These are phyloP conservation scores for Debaryomyces castellii DNA, from an alignment of 805 yeast species.

Conservation along the genomic window DNA sequence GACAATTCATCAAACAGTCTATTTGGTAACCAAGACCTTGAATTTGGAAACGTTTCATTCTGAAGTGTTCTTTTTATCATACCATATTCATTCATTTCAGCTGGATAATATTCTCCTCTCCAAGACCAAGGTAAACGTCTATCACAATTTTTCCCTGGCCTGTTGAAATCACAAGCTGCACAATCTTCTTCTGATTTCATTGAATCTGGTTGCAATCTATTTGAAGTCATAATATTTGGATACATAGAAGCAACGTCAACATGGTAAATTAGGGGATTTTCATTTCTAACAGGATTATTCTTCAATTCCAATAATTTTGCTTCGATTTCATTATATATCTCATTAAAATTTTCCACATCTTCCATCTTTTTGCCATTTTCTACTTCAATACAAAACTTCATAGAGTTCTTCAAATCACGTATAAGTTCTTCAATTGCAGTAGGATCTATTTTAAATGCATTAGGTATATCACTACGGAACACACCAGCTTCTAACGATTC, in stretches of 20 bases:
- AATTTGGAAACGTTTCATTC: constrained; percentile 71
- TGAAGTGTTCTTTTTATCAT: constrained; percentile 85
- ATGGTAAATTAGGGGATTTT: constrained; percentile 87
- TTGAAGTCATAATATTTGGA: constrained; percentile 97
- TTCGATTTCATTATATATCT: constrained; percentile 60
- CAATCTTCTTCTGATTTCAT: constrained; percentile 94
- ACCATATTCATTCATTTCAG: constrained; percentile 85
- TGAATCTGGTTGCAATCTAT: constrained; percentile 96
- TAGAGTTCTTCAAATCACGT: constrained; percentile 68
- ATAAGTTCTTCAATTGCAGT: constrained; percentile 78
- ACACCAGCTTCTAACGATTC: constrained; percentile 98
- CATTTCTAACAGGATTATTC: constrained; percentile 61
- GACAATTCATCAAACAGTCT: constrained; percentile 74
- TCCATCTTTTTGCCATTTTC: constrained; percentile 74
- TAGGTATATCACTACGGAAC: constrained; percentile 82
- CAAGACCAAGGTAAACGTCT: constrained; percentile 93
- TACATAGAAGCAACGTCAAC: constrained; percentile 99
- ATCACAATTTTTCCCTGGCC: constrained; percentile 94
- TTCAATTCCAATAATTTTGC: constrained; percentile 57
- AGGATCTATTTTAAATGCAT: constrained; percentile 76
- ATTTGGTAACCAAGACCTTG: constrained; percentile 53
- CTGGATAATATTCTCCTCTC: constrained; percentile 96
- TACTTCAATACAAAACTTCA: constrained; percentile 79
- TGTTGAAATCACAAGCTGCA: constrained; percentile 94
- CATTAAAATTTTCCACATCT: constrained; percentile 79